Conservation (phyloP, 2,329 filamentous ascomycete species). For the Nemania diffusa region DNA sequence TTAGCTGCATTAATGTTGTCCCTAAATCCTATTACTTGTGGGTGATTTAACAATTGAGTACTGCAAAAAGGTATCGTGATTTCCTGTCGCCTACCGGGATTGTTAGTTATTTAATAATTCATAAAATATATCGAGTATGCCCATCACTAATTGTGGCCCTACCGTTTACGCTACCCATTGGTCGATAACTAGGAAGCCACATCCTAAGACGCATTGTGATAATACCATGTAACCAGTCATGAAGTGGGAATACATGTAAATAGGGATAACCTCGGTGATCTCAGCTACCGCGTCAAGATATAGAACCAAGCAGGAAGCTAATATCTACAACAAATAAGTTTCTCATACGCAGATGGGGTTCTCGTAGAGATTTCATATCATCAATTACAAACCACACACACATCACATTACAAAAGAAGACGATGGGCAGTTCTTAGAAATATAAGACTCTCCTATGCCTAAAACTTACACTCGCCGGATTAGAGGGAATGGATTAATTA, state of each 20-base stretch:
- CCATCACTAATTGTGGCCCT: too few species aligned
- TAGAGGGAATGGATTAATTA: constrained; percentile 30
- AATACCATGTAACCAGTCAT: too few species aligned
- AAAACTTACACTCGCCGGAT: constrained; percentile 20
- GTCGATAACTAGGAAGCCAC: too few species aligned
- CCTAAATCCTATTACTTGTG: neutral
- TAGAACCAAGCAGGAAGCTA: too few species aligned
- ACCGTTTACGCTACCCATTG: too few species aligned
- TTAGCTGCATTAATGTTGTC: neutral
- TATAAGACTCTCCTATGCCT: neutral
- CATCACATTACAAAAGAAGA: neutral
- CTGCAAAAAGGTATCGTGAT: neutral
- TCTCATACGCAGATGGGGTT: neutral
- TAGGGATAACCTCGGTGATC: too few species aligned
- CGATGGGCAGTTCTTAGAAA: neutral
- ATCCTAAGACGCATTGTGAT: too few species aligned
- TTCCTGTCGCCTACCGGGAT: too few species aligned
- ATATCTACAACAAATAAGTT: too few species aligned
- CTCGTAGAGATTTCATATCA: neutral
- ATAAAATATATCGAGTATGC: too few species aligned
- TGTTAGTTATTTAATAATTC: neutral
- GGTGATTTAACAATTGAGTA: neutral
- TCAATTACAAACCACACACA: neutral
- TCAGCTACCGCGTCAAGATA: too few species aligned
- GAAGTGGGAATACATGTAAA: too few species aligned